A percentile compares a stretch with the other conserved stretches of the same genome.
Conservation (phyloP, 2,329 filamentous ascomycete species). For the Phyllosticta ampelicida region DNA sequence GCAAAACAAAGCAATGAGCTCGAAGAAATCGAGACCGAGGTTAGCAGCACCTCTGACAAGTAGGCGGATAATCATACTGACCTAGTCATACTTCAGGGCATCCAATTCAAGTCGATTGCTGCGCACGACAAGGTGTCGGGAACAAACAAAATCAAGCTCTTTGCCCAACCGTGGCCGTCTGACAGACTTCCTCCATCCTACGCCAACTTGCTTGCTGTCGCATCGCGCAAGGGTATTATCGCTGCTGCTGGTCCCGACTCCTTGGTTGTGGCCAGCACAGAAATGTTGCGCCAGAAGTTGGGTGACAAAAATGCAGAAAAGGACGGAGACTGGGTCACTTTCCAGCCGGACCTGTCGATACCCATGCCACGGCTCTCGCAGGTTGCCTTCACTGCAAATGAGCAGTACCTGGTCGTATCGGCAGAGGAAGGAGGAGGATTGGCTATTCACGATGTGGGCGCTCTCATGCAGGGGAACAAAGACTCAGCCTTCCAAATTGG, state of each 20-base stretch:
- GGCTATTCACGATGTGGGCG: slow-evolving; percentile 67
- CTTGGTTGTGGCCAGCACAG: slow-evolving; percentile 65
- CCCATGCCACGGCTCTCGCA: slow-evolving; percentile 73
- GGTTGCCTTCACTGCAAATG: slow-evolving; percentile 82
- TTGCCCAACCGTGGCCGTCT: slow-evolving; percentile 66
- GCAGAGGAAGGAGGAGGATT: slow-evolving; percentile 73
- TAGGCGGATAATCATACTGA: background rate
- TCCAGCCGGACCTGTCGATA: slow-evolving; percentile 63
- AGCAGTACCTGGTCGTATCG: slow-evolving; percentile 71
- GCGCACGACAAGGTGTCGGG: slow-evolving; percentile 45
- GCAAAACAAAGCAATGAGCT: slow-evolving; percentile 54
- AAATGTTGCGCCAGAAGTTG: slow-evolving; percentile 68
- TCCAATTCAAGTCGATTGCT: background rate
- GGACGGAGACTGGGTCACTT: slow-evolving; percentile 56
- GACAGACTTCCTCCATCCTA: slow-evolving; percentile 61
- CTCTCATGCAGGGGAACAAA: slow-evolving; percentile 54
- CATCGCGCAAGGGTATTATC: slow-evolving; percentile 66
- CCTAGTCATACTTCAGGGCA: background rate
- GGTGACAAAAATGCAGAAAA: slow-evolving; percentile 40
- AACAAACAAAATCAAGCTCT: slow-evolving; percentile 68
- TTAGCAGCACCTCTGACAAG: slow-evolving; percentile 25
- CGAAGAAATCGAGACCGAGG: slow-evolving; percentile 72
- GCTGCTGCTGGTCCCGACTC: slow-evolving; percentile 78
- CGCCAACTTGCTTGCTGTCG: slow-evolving; percentile 74
- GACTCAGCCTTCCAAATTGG: slow-evolving; percentile 63